These are phyloP conservation scores for Colletotrichum noveboracense DNA, from an alignment of 2,329 filamentous ascomycete genomes.

Conservation along the genomic window DNA sequence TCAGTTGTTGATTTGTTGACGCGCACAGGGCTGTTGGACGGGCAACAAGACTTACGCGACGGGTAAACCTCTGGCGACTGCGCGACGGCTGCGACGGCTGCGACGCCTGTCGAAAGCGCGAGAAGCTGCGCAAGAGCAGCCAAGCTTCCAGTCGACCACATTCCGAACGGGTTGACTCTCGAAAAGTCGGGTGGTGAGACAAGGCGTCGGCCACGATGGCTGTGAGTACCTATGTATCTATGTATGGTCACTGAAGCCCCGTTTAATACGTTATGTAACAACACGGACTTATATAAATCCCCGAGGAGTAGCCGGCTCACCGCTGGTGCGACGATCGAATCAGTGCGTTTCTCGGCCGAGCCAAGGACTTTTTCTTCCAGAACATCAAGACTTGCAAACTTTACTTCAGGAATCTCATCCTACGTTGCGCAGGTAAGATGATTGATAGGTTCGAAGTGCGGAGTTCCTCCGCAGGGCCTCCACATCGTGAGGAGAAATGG, in stretches of 20 bases:
- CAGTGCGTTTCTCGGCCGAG: background rate
- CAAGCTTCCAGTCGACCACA: background rate
- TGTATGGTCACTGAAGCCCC: background rate
- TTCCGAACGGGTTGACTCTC: background rate
- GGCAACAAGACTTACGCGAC: conserved; percentile 1
- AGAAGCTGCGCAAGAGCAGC: background rate
- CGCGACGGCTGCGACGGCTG: background rate
- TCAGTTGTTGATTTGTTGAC: background rate
- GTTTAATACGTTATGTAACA: background rate
- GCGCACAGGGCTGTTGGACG: background rate
- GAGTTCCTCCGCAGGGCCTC: background rate
- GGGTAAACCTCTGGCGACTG: background rate
- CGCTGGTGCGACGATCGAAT: background rate
- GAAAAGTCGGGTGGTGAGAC: background rate
- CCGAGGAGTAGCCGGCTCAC: conserved; percentile 2
- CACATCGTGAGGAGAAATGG: background rate
- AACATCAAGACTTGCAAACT: background rate
- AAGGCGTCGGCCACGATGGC: background rate
- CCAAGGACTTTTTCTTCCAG: background rate
- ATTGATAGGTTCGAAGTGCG: background rate
- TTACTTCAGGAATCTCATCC: background rate
- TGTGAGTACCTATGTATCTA: background rate
- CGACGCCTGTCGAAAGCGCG: background rate
- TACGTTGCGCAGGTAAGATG: background rate
- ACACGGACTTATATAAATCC: background rate